These are phyloP conservation scores for Cladosporium velox DNA, from an alignment of 2,329 filamentous ascomycete genomes.

Conservation along the genomic window DNA sequence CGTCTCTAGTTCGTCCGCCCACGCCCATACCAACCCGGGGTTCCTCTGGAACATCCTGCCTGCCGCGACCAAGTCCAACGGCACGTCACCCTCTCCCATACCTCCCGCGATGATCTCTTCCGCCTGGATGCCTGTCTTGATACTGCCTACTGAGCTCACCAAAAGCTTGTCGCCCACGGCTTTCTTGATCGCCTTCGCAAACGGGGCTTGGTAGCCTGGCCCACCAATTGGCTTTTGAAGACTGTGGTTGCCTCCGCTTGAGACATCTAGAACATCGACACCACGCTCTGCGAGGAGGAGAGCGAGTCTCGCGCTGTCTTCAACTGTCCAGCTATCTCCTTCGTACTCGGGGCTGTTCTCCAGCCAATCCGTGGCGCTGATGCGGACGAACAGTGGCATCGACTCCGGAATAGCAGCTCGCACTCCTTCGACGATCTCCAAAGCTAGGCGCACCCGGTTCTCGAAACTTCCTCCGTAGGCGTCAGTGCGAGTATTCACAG, in stretches of 20 bases:
- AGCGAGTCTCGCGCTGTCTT: slow-evolving; percentile 66
- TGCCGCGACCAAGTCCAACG: slow-evolving; percentile 69
- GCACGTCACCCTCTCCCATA: slow-evolving; percentile 37
- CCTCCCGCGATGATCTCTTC: slow-evolving; percentile 52
- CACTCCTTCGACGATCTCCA: slow-evolving; percentile 43
- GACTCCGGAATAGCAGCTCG: slow-evolving; percentile 40
- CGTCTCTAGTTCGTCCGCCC: slow-evolving; percentile 71
- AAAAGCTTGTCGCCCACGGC: slow-evolving; percentile 69
- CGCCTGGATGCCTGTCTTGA: slow-evolving; percentile 69
- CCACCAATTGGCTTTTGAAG: slow-evolving; percentile 57
- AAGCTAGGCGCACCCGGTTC: slow-evolving; percentile 45
- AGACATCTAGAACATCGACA: slow-evolving; percentile 82
- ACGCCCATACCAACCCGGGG: slow-evolving; percentile 68
- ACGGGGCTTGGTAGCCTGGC: slow-evolving; percentile 71
- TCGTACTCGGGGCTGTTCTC: background rate
- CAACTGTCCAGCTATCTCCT: slow-evolving; percentile 45
- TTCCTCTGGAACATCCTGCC: slow-evolving; percentile 80
- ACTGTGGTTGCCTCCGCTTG: slow-evolving; percentile 69
- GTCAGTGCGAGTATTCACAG: slow-evolving; percentile 47
- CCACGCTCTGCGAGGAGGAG: slow-evolving; percentile 53
- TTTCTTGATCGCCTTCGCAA: slow-evolving; percentile 71
- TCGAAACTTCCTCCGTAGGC: slow-evolving; percentile 46
- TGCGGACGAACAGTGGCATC: slow-evolving; percentile 3
- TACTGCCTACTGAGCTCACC: slow-evolving; percentile 73
- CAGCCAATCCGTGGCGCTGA: slow-evolving; percentile 14